Evolutionary conservation across 2,329 filamentous ascomycete species (phyloP).

Genomic region (Ophiostoma ips): DNA sequence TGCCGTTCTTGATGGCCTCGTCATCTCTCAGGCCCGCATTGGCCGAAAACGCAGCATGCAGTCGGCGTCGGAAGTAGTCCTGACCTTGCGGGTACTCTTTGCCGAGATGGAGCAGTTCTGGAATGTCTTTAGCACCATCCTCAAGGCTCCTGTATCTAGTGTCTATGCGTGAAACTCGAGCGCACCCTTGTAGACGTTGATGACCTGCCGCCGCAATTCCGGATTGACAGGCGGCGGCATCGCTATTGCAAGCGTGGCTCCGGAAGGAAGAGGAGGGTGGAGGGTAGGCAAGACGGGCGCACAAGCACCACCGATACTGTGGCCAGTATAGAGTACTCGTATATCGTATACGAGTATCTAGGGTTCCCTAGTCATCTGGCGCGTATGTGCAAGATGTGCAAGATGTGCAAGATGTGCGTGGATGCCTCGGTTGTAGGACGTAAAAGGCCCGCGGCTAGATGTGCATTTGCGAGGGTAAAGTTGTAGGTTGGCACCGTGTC

Average conservation of each 20-base stretch:
- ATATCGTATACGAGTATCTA: too few species aligned
- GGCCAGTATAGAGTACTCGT: background rate
- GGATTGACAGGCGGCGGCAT: conserved; percentile 29
- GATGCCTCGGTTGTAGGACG: background rate
- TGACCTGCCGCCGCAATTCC: conserved; percentile 61
- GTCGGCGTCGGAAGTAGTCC: conserved; percentile 62
- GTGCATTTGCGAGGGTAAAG: background rate
- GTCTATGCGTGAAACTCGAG: background rate
- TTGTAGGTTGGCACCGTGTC: background rate
- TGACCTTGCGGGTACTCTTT: conserved; percentile 76
- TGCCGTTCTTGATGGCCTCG: conserved; percentile 58
- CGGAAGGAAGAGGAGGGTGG: too few species aligned
- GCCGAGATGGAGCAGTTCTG: conserved; percentile 74
- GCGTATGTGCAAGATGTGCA: too few species aligned
- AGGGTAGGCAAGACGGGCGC: too few species aligned
- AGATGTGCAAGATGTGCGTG: too few species aligned
- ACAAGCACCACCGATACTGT: too few species aligned
- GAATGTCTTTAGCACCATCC: background rate
- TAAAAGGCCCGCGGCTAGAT: background rate
- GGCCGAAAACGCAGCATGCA: conserved; percentile 74
- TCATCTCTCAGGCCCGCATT: conserved; percentile 59
- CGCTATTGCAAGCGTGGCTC: background rate
- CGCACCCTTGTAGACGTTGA: conserved; percentile 76
- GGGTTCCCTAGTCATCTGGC: too few species aligned
- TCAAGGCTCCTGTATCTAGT: background rate